Evolutionary conservation across 139 green algal species (phyloP), one percentile per base, ranked within the genome.

Genomic region (Haematococcus lacustris): DNA sequence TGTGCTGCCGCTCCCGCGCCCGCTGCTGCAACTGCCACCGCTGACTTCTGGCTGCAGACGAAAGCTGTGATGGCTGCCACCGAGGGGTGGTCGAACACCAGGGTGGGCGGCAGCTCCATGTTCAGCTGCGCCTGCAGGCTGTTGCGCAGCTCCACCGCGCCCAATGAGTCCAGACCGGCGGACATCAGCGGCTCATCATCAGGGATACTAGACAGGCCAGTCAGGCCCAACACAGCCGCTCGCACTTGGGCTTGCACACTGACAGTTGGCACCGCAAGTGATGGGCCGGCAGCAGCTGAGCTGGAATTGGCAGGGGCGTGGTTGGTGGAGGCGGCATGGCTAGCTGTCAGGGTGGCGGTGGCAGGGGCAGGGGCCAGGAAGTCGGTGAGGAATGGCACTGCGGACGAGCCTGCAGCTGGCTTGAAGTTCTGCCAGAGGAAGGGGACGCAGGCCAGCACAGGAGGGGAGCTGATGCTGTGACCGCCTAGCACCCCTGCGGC

Each of bases 91-190:
- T 96, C 90, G 71, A 95, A 92, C 7, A 91, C 83, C 34, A 91
- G 77, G 28, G 79, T 85, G 63, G 66, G 5, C 2, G 83, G 79
- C 41, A 85, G 77, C 23, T 76, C 59, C 63, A 85, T 41, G 5
- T 66, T 51, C 39, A 82, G 69, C 5, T 47, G 59, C 30, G 60
- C 78, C 43, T 94, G 87, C 37, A 97, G 86, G 13, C 69, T 69
- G 40, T 91, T 90, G 37, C 88, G 76, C 70, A 97, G 85, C 86
- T 97, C 93, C 34, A 96, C 86, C 28, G 88, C 89, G 0, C 83
- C 88, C 32, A 96, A 76, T 9, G 85, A 93, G 74, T 97, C 86
- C 61, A 95, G 73, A 0, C 90, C 88, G 26, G 71, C 60, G 3
- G 51, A 60, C 68, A 74, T 74, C 33, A 74, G 51, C 5, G 68